A percentile compares a stretch with the other conserved stretches of the same genome.
phyloP scores from a whole-genome alignment of 2,329 filamentous ascomycete species.

The Alternaria burnsii region DNA sequence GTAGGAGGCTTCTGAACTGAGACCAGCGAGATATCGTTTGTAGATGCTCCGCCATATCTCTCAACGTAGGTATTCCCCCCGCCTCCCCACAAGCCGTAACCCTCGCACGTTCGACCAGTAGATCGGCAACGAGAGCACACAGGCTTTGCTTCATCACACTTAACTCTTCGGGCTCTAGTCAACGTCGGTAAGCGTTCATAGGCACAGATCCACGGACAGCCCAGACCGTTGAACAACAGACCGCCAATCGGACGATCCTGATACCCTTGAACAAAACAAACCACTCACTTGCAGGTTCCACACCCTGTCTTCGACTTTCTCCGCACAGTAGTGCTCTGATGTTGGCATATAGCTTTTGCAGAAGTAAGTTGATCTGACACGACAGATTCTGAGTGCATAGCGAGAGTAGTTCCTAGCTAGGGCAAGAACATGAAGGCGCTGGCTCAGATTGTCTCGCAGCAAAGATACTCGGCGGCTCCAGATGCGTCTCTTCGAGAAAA shows the following conservation, averaged over 20 bases:
- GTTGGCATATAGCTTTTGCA: neutral
- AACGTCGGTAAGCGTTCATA: neutral
- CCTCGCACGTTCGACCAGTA: slow-evolving; percentile 52
- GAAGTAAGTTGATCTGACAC: neutral
- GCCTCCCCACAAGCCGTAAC: slow-evolving; percentile 56
- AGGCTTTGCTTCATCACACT: slow-evolving; percentile 51
- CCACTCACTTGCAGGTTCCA: slow-evolving; percentile 17
- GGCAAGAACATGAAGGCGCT: neutral
- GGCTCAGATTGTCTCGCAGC: neutral
- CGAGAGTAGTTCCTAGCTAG: neutral
- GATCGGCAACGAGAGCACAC: slow-evolving; percentile 48
- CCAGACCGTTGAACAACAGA: neutral
- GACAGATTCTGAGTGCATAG: slow-evolving; percentile 2
- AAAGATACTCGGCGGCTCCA: neutral
- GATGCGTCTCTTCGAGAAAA: neutral
- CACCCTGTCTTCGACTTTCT: slow-evolving; percentile 14
- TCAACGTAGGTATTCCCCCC: slow-evolving; percentile 34
- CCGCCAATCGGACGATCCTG: neutral
- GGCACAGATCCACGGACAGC: neutral
- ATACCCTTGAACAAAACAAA: neutral
- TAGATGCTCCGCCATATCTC: slow-evolving; percentile 7
- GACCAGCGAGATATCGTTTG: neutral
- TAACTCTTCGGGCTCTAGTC: slow-evolving; percentile 37
- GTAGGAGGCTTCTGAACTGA: slow-evolving; percentile 3
- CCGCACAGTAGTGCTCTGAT: neutral